Base-by-base conservation (phyloP, 208 protist species). In the Chromosphaera perkinsii region DNA sequence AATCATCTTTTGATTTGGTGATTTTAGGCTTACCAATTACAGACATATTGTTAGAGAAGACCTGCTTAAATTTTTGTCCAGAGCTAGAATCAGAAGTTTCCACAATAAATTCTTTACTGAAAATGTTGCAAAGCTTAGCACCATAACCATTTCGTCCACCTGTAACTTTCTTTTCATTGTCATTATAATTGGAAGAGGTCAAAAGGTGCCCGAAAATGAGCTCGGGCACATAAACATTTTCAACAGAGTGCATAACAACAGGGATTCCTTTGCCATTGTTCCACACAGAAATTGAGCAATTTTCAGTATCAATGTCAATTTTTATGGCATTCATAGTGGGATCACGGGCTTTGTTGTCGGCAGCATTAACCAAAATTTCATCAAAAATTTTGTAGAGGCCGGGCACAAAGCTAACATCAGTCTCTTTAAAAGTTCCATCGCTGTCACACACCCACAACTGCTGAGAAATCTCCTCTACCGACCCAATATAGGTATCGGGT, bases 331-430 rank as follows among this genome's bases (percentile, higher is more conserved):
- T 64, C 79, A 86, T 86, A 24, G n/a, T 66, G 1, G 35, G 22
- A 70, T 99, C 95, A 20, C 96, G 86, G 68, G 98, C 91, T 62
- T 95, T 95, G 80, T 99, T 98, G 81, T 99, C 98, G 0, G 96
- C 90, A 5, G 97, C 97, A 86, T 99, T 99, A 3, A 99, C 97
- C 26, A 77, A 40, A 73, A 99, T 99, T 81, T 99, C 98, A 77
- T 99, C 98, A 70, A 99, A 99, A 37, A 99, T 98, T 86, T 99
- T 99, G 75, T 95, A 99, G 9, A 99, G 81, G 22, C 92, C 97
- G 0, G 97, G 97, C 1, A 95, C 92, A 85, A 91, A 99, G 3
- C 82, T 94, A 27, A 77, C 54, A 3, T 59, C 43, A 9, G 58
- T 52, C 0, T 56, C 17, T 26, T 14, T 31, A 12, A 72, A 39